Conservation (phyloP, 345 rosid species). For the Populus pruinosa region DNA sequence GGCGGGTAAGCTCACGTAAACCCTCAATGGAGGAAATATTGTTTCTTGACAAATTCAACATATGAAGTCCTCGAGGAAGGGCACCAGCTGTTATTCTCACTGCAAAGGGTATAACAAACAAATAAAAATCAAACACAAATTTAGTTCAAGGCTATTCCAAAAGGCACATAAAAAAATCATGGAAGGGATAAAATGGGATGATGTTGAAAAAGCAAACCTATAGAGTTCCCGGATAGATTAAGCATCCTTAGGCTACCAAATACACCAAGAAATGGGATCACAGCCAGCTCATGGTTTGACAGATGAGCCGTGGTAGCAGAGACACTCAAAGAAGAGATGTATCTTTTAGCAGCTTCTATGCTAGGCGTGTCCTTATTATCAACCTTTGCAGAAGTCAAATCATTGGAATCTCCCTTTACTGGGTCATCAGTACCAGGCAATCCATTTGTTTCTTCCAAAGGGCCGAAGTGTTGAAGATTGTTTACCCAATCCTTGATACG, state of each 20-base stretch:
- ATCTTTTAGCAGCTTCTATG: constrained; percentile 75
- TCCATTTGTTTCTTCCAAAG: constrained; percentile 52
- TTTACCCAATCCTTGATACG: constrained; percentile 83
- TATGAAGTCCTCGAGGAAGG: constrained; percentile 90
- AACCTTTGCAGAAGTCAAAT: constrained; percentile 38
- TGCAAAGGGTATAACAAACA: constrained; percentile 21
- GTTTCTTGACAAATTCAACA: constrained; percentile 76
- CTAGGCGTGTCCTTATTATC: constrained; percentile 55
- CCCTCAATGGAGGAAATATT: constrained; percentile 83
- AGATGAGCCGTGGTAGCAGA: constrained; percentile 73
- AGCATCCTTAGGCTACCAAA: constrained; percentile 73
- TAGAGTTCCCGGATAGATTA: constrained; percentile 82
- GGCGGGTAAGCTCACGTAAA: constrained; percentile 83
- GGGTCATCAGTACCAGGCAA: constrained; percentile 28
- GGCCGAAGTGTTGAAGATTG: constrained; percentile 62
- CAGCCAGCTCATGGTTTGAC: constrained; percentile 62
- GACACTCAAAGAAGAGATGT: constrained; percentile 64
- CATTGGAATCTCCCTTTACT: constrained; percentile 34
- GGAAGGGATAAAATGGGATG: not conserved
- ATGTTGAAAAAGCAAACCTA: constrained; percentile 47
- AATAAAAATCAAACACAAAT: not conserved
- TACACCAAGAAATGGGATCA: constrained; percentile 77
- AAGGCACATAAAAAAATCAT: not conserved
- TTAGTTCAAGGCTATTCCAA: not conserved
- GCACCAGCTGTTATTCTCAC: constrained; percentile 82